Percentiles rank a stretch among this genome's conserved stretches.
These are phyloP conservation scores for Daldinia eschscholtzii DNA, from an alignment of 2,329 filamentous ascomycete species.

Conservation along the genomic window DNA sequence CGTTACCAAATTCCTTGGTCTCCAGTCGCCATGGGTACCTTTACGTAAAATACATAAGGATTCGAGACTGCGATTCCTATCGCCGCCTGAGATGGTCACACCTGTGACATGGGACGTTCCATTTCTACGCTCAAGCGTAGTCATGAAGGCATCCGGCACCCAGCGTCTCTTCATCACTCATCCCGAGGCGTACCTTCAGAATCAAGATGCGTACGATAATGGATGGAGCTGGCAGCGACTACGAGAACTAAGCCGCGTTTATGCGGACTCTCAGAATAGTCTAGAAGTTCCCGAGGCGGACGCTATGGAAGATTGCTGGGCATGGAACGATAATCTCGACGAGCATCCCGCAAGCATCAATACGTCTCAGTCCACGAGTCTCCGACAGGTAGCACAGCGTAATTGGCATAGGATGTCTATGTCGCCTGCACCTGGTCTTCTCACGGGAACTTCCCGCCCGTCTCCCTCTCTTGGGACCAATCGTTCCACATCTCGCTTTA, in stretches of 20 bases:
- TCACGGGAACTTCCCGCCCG: slow-evolving; percentile 45
- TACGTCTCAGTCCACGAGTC: slow-evolving; percentile 57
- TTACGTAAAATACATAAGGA: slow-evolving; percentile 82
- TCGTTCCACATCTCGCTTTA: slow-evolving; percentile 55
- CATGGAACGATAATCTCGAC: slow-evolving; percentile 74
- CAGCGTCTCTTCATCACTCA: slow-evolving; percentile 82
- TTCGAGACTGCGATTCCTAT: slow-evolving; percentile 77
- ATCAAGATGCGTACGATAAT: slow-evolving; percentile 63
- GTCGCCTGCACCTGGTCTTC: slow-evolving; percentile 56
- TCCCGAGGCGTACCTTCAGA: slow-evolving; percentile 79
- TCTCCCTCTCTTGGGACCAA: slow-evolving; percentile 55
- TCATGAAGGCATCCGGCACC: slow-evolving; percentile 76
- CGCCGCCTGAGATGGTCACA: slow-evolving; percentile 78
- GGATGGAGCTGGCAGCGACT: slow-evolving; percentile 80
- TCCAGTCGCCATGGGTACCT: slow-evolving; percentile 79
- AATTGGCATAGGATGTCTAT: slow-evolving; percentile 56
- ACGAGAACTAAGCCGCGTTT: slow-evolving; percentile 70
- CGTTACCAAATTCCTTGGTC: slow-evolving; percentile 66
- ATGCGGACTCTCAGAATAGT: slow-evolving; percentile 60
- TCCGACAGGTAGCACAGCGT: slow-evolving; percentile 58
- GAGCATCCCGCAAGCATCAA: slow-evolving; percentile 61
- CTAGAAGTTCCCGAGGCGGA: slow-evolving; percentile 70
- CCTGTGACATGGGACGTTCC: slow-evolving; percentile 77
- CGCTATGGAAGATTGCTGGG: slow-evolving; percentile 75
- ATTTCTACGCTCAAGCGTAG: slow-evolving; percentile 76